phyloP scores from a whole-genome alignment of 2,329 filamentous ascomycete genomes.

The Aspergillus proliferans region DNA sequence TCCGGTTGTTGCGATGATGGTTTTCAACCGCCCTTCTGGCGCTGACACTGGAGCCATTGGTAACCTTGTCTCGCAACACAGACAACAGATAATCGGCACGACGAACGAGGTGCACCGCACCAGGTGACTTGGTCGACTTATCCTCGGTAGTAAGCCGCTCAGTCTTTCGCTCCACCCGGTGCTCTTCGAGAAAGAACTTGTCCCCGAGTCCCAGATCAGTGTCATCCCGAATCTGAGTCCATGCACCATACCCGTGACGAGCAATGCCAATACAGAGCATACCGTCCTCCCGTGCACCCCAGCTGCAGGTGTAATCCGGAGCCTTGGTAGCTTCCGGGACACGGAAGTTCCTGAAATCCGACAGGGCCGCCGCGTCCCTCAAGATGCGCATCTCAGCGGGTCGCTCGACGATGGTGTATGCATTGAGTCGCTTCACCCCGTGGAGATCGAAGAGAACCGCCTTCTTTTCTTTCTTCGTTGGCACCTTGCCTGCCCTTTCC shows the following conservation, averaged over 20 bases:
- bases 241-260: constrained; percentile 89
- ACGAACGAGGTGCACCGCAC: constrained; percentile 93
- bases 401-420: constrained; percentile 87
- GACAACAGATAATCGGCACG: constrained; percentile 91
- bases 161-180: constrained; percentile 96
- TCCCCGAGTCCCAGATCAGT: constrained; percentile 75
- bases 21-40: constrained; percentile 81
- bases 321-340: constrained; percentile 87
- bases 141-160: constrained; percentile 65
- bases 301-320: constrained; percentile 83
- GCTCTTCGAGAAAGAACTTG: constrained; percentile 94
- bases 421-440: constrained; percentile 90
- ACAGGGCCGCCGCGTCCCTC: constrained; percentile 57
- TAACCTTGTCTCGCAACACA: constrained; percentile 83
- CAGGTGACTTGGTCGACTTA: constrained; percentile 67
- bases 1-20: constrained; percentile 92
- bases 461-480: constrained; percentile 97
- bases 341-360: constrained; percentile 74
- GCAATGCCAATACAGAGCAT: constrained; percentile 95
- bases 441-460: constrained; percentile 92
- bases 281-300: constrained; percentile 89
- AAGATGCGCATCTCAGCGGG: constrained; percentile 83
- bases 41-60: constrained; percentile 55
- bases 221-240: constrained; percentile 91
- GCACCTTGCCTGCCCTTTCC: constrained; percentile 68